A percentile compares a stretch with the other conserved stretches of the same genome.
These are phyloP conservation scores for Nitzschia inconspicua DNA, from an alignment of 108 stramenopile species.

Conservation along the genomic window DNA sequence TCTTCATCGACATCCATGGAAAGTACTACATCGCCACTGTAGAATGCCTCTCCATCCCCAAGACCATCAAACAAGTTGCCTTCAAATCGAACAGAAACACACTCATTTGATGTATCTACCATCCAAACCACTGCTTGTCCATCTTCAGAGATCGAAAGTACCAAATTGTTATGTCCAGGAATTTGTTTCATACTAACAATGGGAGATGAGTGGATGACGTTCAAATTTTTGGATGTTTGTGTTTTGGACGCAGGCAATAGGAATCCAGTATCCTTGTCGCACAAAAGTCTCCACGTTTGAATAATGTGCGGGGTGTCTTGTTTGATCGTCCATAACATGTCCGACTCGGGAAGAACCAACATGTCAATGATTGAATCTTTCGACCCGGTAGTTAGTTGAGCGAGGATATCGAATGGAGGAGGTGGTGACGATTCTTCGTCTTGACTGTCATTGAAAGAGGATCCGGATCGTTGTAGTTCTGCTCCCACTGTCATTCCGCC, in stretches of 20 bases:
- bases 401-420: conserved; percentile 12
- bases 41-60: not conserved
- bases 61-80: not conserved
- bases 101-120: not conserved
- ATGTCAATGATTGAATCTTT: conserved; percentile 11
- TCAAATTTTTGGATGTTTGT: not conserved
- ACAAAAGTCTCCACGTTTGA: not conserved
- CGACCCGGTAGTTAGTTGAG: conserved; percentile 1
- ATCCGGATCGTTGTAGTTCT: not conserved
- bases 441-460: not conserved
- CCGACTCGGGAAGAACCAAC: not conserved
- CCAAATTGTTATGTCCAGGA: not conserved
- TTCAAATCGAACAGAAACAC: not conserved
- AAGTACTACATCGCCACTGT: not conserved
- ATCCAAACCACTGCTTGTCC: conserved; percentile 9
- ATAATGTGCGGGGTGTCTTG: not conserved
- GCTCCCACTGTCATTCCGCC: conserved; percentile 2
- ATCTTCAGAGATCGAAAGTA: not conserved
- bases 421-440: not conserved
- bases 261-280: not conserved
- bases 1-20: conserved; percentile 14
- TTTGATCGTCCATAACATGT: conserved; percentile 4
- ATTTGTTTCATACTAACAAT: conserved; percentile 9
- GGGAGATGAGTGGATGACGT: conserved; percentile 3
- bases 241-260: not conserved